phyloP scores from a whole-genome alignment of 1,284 basidiomycete species.

The Omphalotus olearius region DNA sequence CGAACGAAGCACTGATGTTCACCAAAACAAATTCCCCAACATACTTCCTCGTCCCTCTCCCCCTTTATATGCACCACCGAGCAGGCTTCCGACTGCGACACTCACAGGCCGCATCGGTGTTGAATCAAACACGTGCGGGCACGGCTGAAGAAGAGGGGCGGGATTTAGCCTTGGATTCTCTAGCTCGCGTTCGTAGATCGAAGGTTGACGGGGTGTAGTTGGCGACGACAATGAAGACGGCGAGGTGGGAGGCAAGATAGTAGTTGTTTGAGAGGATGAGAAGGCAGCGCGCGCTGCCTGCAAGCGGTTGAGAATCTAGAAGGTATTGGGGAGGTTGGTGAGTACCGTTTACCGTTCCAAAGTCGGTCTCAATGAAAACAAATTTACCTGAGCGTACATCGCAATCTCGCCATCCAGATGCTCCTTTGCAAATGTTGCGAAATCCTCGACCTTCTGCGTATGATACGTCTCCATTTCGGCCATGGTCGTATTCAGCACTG shows the following conservation, averaged over 20 bases:
- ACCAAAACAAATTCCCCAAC: conserved; percentile 63
- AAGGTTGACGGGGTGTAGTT: conserved; percentile 50
- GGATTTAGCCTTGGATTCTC: conserved; percentile 47
- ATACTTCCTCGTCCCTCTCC: conserved; percentile 45
- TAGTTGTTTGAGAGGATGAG: conserved; percentile 36
- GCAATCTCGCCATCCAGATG: conserved; percentile 76
- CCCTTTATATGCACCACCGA: conserved; percentile 32
- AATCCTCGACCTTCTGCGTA: conserved; percentile 68
- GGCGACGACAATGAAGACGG: conserved; percentile 25
- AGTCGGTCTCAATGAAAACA: conserved; percentile 1
- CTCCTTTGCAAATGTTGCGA: conserved; percentile 52
- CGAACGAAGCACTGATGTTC: not conserved
- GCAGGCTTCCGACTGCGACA: conserved; percentile 60
- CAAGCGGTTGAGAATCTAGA: conserved; percentile 52
- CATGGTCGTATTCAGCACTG: conserved; percentile 83
- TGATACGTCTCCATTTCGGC: conserved; percentile 84
- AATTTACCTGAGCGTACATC: conserved; percentile 62
- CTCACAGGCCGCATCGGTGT: conserved; percentile 73
- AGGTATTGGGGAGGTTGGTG: no score
- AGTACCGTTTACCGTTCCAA: conserved; percentile 4
- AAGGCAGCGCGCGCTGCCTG: conserved; percentile 49
- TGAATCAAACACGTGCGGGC: conserved; percentile 72
- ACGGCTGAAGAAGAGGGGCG: conserved; percentile 60
- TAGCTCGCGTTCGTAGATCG: conserved; percentile 71
- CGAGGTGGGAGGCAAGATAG: not conserved